phyloP scores from a whole-genome alignment of 139 green algal species.

The Zygnema cylindricum region DNA sequence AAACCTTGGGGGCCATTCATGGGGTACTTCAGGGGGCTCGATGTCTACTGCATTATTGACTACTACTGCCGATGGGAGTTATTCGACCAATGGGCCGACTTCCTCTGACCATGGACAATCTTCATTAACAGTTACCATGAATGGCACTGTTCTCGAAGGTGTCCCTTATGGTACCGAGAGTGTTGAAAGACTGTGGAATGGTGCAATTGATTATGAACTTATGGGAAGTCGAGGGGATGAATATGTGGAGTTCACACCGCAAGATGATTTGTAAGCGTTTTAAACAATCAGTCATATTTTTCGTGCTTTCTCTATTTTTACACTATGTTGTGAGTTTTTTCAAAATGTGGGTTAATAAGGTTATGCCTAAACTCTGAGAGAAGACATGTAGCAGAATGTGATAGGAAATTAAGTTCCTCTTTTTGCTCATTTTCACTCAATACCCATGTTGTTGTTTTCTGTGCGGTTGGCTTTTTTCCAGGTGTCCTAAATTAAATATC shows the following conservation, averaged over 20 bases:
- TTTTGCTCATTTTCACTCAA: too few relatives aligned
- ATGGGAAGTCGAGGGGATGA: not conserved
- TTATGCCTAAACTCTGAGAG: too few relatives aligned
- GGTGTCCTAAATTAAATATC: not conserved
- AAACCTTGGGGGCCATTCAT: not conserved
- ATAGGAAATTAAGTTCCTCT: too few relatives aligned
- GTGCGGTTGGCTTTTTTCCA: too few relatives aligned
- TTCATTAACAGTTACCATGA: not conserved
- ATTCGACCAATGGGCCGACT: not conserved
- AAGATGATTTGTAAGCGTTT: not conserved
- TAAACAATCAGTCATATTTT: too few relatives aligned
- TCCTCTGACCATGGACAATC: not conserved
- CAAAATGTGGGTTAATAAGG: too few relatives aligned
- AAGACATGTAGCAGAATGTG: too few relatives aligned
- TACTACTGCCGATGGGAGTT: not conserved
- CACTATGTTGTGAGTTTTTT: too few relatives aligned
- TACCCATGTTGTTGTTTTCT: too few relatives aligned
- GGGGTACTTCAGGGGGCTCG: not conserved
- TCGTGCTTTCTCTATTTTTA: too few relatives aligned
- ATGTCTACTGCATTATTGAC: not conserved
- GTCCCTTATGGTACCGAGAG: not conserved
- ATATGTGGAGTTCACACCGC: not conserved
- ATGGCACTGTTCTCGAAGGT: not conserved
- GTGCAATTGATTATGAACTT: not conserved
- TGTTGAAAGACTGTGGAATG: not conserved